Base-by-base conservation (phyloP, 345 rosid species). In the Lepidium aucheri region DNA sequence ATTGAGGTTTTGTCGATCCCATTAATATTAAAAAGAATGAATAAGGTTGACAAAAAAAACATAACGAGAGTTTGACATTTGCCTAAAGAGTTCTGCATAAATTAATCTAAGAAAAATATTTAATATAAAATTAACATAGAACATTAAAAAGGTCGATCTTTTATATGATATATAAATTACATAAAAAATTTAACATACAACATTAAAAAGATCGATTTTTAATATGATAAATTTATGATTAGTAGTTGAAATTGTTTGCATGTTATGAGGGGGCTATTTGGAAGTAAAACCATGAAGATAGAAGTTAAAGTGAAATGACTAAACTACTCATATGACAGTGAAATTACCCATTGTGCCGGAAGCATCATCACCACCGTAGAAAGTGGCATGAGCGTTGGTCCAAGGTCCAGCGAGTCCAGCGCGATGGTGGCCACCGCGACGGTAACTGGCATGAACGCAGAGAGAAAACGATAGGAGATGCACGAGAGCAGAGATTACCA, bases 281-380 rank as follows among this genome's bases (percentile, higher is more conserved):
- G n/a, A n/a, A n/a, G n/a, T n/a, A 26, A 46, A 46, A 34, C 4
- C 12, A 43, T 15, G 24, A 59, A 35, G 17, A n/a, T 7, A 40
- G 5, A 9, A 24, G 26, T 4, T 7, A 7, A 6, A 4, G 4
- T 17, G 33, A 18, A 28, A 58, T 34, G 60, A 41, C 52, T 3
- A 14, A 13, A 55, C n/a, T 60, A 60, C 38, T 45, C 60, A 33
- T 59, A 17, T 11, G 7, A 36, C 3, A 16, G 63, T 36, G 15
- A 24, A 54, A 34, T 7, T 10, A 85, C 94, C 94, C 90, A 85
- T 87, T 28, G 94, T 87, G n/a, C 94, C 94, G 32, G 94, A 87
- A 63, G 94, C 94, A 73, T 87, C 94, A 43, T 86, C 87, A 2
- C 88, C 88, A 6, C 94, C 94, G 58, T 85, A 85, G 73, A 87